Conservation (phyloP, 164 flowering plant species). For the Nymphaea thermarum region DNA sequence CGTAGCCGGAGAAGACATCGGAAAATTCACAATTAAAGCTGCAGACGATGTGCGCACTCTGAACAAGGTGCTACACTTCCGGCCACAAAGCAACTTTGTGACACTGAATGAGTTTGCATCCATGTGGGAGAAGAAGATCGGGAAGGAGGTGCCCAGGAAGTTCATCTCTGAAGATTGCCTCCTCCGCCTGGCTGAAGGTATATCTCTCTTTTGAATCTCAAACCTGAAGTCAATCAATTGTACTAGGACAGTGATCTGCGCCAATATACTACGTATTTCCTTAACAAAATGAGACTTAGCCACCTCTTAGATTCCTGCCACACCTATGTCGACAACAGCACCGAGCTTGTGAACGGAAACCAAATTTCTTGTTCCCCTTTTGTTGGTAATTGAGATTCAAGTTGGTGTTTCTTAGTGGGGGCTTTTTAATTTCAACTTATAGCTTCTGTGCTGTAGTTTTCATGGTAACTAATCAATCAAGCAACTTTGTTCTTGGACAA, state of each 20-base stretch:
- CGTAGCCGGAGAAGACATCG: conserved; percentile 61
- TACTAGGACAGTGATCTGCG: no score
- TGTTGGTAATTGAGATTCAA: background rate
- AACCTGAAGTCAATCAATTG: background rate
- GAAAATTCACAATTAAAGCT: conserved; percentile 47
- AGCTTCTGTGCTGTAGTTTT: no score
- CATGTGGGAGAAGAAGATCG: conserved; percentile 52
- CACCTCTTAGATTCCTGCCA: background rate
- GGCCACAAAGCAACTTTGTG: conserved; percentile 34
- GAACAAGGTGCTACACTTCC: conserved; percentile 47
- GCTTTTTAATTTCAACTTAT: background rate
- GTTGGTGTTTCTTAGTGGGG: background rate
- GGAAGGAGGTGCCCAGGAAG: conserved; percentile 32
- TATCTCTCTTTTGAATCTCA: no score
- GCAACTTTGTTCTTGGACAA: background rate
- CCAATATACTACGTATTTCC: no score
- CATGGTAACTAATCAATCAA: background rate
- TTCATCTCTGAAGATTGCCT: conserved; percentile 37
- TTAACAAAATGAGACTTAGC: background rate
- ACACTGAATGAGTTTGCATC: conserved; percentile 52
- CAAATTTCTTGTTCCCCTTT: background rate
- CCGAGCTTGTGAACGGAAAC: background rate
- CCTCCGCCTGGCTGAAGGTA: conserved; percentile 37
- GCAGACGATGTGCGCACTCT: conserved; percentile 29
- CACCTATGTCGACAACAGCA: background rate